phyloP scores from a whole-genome alignment of 2,329 filamentous ascomycete species.

The Phialemonium atrogriseum region DNA sequence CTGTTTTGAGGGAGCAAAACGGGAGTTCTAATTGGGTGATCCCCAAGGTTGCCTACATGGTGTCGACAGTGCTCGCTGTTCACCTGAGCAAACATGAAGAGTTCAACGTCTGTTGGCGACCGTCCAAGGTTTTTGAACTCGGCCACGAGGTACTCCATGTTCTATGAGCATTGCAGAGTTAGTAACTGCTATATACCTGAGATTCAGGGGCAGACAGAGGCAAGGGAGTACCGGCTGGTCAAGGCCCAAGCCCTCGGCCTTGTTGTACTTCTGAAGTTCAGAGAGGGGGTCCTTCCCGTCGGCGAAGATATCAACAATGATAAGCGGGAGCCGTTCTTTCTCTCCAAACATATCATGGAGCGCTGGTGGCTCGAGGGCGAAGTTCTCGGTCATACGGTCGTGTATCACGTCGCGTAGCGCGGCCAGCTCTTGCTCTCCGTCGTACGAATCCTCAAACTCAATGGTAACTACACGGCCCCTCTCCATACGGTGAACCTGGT shows the following conservation, averaged over 20 bases:
- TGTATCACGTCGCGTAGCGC: constrained; percentile 65
- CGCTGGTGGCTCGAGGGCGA: constrained; percentile 59
- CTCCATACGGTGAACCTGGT: constrained; percentile 69
- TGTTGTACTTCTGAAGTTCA: constrained; percentile 75
- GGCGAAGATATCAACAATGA: constrained; percentile 66
- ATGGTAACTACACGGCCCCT: constrained; percentile 72
- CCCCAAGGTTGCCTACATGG: too few species aligned
- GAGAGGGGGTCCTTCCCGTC: constrained; percentile 57
- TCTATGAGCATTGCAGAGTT: constrained; percentile 37
- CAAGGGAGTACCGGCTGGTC: constrained; percentile 44
- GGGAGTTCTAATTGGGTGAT: too few species aligned
- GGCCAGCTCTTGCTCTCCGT: constrained; percentile 37
- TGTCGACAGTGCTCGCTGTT: constrained; percentile 87
- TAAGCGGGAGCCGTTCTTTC: constrained; percentile 50
- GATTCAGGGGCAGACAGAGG: background rate
- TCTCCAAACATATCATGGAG: constrained; percentile 74
- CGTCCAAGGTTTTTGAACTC: constrained; percentile 62
- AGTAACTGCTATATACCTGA: background rate
- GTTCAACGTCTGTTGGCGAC: constrained; percentile 78
- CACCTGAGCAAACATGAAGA: constrained; percentile 99
- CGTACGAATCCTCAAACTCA: constrained; percentile 45
- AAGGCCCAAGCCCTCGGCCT: constrained; percentile 73
- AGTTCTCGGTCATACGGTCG: constrained; percentile 92
- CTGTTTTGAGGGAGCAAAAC: too few species aligned
- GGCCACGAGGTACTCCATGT: constrained; percentile 92